These are phyloP conservation scores for Staphylotrichum tortipilum DNA, from an alignment of 495 filamentous ascomycete species.

Conservation along the genomic window DNA sequence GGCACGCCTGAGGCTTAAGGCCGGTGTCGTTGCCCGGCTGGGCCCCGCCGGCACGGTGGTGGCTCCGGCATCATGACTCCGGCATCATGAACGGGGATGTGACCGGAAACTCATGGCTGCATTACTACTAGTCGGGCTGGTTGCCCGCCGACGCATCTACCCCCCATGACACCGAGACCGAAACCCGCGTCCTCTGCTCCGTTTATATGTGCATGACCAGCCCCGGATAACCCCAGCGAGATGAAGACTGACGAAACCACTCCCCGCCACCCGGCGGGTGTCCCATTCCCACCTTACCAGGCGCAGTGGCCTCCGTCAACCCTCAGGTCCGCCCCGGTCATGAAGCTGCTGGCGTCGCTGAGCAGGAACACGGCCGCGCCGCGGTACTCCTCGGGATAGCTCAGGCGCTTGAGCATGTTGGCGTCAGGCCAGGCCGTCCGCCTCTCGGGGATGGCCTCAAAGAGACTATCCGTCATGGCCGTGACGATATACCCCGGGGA, in stretches of 20 bases:
- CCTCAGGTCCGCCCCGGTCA: constrained; percentile 71
- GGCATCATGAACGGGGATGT: not conserved
- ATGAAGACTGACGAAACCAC: not conserved
- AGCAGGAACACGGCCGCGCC: constrained; percentile 77
- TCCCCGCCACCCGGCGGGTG: not conserved
- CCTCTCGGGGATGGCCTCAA: constrained; percentile 66
- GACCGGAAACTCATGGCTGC: not conserved
- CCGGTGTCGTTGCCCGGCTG: constrained; percentile 31
- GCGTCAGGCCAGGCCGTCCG: constrained; percentile 70
- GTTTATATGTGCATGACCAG: constrained; percentile 8
- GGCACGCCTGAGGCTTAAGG: constrained; percentile 26
- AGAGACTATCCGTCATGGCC: constrained; percentile 77
- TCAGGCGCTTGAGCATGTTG: constrained; percentile 82
- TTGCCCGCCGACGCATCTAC: not conserved
- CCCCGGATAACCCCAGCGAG: not conserved
- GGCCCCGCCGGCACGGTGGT: constrained; percentile 28
- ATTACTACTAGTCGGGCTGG: not conserved
- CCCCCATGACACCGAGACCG: not conserved
- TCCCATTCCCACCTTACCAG: constrained; percentile 42
- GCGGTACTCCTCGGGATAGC: constrained; percentile 70
- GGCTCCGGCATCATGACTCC: constrained; percentile 4
- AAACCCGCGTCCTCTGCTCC: not conserved
- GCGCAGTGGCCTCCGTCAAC: constrained; percentile 78
- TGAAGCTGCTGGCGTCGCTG: constrained; percentile 78
- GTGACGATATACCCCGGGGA: constrained; percentile 94